Evolutionary conservation across 78 protist genomes (phyloP).

Genomic region (Diacronema lutheri): DNA sequence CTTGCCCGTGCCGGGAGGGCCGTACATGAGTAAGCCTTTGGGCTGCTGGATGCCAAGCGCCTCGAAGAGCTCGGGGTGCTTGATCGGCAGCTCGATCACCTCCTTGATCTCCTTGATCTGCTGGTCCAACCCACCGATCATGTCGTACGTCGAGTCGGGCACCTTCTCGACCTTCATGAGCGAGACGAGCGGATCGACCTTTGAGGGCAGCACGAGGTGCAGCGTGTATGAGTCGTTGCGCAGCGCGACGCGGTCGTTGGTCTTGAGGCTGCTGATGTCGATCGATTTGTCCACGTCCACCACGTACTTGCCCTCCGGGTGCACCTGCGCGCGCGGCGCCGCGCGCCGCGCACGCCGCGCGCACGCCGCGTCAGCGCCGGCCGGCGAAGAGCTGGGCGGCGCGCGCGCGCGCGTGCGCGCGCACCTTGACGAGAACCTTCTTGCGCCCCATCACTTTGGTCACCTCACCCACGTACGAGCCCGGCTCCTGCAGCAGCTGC

Average conservation of each 20-base stretch:
- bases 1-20: constrained; percentile 98
- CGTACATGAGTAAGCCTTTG: constrained; percentile 67
- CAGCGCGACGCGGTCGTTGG: constrained; percentile 61
- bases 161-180: constrained; percentile 97
- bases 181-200: constrained; percentile 92
- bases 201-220: constrained; percentile 77
- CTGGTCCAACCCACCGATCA: constrained; percentile 98
- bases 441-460: constrained; percentile 93
- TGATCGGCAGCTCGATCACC: constrained; percentile 89
- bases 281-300: constrained; percentile 92
- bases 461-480: constrained; percentile 97
- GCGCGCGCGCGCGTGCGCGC: background rate
- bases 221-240: constrained; percentile 71
- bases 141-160: constrained; percentile 98
- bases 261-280: constrained; percentile 69
- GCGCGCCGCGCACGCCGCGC: background rate
- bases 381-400: background rate
- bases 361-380: background rate
- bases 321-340: constrained; percentile 43
- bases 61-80: constrained; percentile 99
- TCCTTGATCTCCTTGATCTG: constrained; percentile 99
- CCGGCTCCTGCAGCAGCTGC: constrained; percentile 62
- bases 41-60: constrained; percentile 97
- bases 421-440: constrained; percentile 40
- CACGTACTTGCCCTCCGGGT: constrained; percentile 98